Evolutionary conservation across 1,284 basidiomycete genomes (phyloP), one percentile per base, ranked within the genome.

Genomic region (Ustilago curta): DNA sequence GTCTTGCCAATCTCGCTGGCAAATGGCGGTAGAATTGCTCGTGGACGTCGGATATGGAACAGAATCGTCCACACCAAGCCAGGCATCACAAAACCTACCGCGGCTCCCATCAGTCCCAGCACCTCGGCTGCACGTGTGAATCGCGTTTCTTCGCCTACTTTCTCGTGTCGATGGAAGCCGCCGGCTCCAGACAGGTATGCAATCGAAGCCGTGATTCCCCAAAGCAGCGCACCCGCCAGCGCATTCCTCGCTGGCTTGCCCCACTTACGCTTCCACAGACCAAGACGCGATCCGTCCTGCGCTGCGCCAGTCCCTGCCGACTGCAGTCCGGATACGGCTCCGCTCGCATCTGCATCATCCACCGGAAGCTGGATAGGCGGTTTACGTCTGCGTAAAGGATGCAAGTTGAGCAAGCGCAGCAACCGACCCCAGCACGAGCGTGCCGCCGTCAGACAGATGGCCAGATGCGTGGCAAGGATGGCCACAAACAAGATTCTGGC

Each of bases 11-110:
- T 45, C 45, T 71, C 66, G 23, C 73, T 72, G 0, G 79, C 71
- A 48, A 79, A 77, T 3, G 76, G 68, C 27, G 77, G 64, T 19
- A 84, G 58, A 35, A 84, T 84, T 3, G 78, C 77, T 9, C 83
- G 66, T 29, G 81, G 83, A 14, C 76, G 60, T 19, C 82, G 77
- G 19, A 84, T 69, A 37, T 77, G 73, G 56, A 84, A 83, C 21
- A 83, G 37, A 16, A 83, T 73, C 53, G 81, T 68, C 83, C 83
- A 84, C n/a, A 81, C 79, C 18, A 84, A 37, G 2, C 78, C 77
- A 3, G 83, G 83, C 54, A 82, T 70, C 23, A 84, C 72, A 32
- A 82, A 82, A 7, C 82, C 83, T 1, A 81, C 83, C 9, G 60
- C 66, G 3, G 80, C 81, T 6, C 82, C 82, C 45, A 83, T 52